Evolutionary conservation across 116 monocot genomes (phyloP), one percentile per base, ranked within the genome.

Genomic region (Posidonia oceanica): DNA sequence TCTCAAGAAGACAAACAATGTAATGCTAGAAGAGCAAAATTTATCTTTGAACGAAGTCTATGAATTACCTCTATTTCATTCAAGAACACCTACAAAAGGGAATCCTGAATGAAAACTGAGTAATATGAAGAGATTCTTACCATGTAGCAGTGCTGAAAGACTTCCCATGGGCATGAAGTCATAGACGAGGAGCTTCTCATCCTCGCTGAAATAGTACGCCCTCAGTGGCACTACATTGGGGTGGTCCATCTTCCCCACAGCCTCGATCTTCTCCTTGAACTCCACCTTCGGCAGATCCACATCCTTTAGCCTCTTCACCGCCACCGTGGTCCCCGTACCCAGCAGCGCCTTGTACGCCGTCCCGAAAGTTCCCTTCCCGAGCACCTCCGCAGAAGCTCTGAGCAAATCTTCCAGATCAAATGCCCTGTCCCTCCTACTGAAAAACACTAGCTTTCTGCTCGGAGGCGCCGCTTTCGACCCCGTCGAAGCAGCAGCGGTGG

Each of bases 121-220:
- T 10, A 7, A 48, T 48, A 12, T 7, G 48, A 48, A 48, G 48
- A 48, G 48, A 48, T 7, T 48, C 79, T 70, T 52, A 86, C 88
- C 86, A 63, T 95, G 88, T 29, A 95, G 80, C 29, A 86, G 82
- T 23, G 85, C 81, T 40, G 80, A 88, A 48, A 95, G 84, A 78
- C 86, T 86, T 29, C 91, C 86, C 64, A 59, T 63, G 12, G 75
- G 61, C 60, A 88, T 82, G 70, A 71, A 88, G 38, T 95, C 95
- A 42, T 84, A 86, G 41, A 95, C 86, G 11, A 95, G 64, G 42
- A 95, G 81, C 80, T 84, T 95, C 86, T 95, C 95, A 56, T 88
- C 91, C 60, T 76, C 81, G 80, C 88, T 86, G 74, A 70, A 85
- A 67, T 88, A 95, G 66, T 86, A 95, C 12, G 95, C 95, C 52